Conservation (phyloP, 176 grass and related monocot species). For the Metroxylon sagu region DNA sequence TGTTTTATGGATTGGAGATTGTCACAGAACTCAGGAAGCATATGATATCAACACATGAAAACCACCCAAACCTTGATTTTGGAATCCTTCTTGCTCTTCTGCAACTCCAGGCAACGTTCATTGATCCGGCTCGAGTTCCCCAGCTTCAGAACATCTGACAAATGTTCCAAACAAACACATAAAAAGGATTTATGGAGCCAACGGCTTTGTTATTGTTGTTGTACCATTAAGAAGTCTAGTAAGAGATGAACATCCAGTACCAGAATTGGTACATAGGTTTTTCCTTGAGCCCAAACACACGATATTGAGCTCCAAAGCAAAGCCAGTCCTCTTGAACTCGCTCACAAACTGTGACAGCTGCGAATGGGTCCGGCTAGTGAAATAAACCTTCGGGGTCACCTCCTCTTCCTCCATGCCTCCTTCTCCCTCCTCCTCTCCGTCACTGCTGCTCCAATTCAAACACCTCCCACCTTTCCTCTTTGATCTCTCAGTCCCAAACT, state of each 20-base stretch:
- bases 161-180: no score
- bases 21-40: no score
- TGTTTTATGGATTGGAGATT: no score
- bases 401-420: conserved; percentile 49
- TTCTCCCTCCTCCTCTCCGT: conserved; percentile 32
- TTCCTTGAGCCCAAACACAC: conserved; percentile 90
- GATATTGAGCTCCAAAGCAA: conserved; percentile 33
- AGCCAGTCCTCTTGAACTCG: conserved; percentile 69
- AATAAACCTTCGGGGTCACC: conserved; percentile 77
- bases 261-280: conserved; percentile 69
- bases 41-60: no score
- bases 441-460: conserved; percentile 36
- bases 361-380: conserved; percentile 79
- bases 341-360: conserved; percentile 84
- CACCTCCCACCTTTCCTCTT: conserved; percentile 32
- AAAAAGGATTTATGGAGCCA: no score
- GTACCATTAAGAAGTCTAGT: no score
- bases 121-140: conserved; percentile 59
- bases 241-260: conserved; percentile 25
- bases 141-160: conserved; percentile 69
- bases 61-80: conserved; percentile 51
- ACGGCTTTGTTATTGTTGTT: no score
- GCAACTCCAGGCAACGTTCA: conserved; percentile 76
- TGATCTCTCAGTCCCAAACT: conserved; percentile 1
- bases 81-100: conserved; percentile 62